Base-by-base conservation (phyloP, 805 yeast genomes). In the Yamadazyma kitorensis region DNA sequence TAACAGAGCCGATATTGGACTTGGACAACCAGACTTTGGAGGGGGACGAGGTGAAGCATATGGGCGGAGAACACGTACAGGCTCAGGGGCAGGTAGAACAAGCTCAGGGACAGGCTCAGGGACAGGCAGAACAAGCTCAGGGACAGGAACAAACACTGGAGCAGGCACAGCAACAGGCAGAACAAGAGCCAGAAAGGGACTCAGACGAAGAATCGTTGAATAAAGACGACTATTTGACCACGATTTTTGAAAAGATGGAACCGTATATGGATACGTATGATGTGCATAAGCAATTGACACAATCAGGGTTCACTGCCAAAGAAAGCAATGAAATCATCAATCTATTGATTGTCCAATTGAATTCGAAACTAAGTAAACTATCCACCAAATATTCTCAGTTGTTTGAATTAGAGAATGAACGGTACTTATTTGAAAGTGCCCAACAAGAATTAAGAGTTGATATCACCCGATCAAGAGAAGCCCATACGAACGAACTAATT, bases 381-480 rank as follows among this genome's bases (percentile, higher is more conserved):
- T 65, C 70, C 29, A 54, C 60, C 4, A 66, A 64, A 37, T 76
- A 73, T 52, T 60, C 74, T 4, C 78, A 75, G 15, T 59, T 60
- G 17, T 77, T 78, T 41, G 96, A 87, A 46, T 61, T 87, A 11
- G 96, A 89, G 43, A 91, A 89, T 49, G 96, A 91, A 49, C 74
- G 78, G 15, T 93, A 91, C 52, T 61, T 93, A 10, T 89, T 87
- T 55, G 91, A 88, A 53, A 94, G 96, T 20, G 96, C 96, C 0
- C 86, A 86, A 41, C 82, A 89, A 35, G 98, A 91, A 55, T 60
- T 91, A 23, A 61, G 82, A 31, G 86, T 83, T 28, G 96, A 88
- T 48, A 76, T 88, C 16, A 78, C 82, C 25, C 72, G 80, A 25
- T 74, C 82, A 19, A 65, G 97, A 44, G 88, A 82, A 43, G 64